Evolutionary conservation across 805 yeast genomes (phyloP).

Genomic region (Hanseniaspora clermontiae): DNA sequence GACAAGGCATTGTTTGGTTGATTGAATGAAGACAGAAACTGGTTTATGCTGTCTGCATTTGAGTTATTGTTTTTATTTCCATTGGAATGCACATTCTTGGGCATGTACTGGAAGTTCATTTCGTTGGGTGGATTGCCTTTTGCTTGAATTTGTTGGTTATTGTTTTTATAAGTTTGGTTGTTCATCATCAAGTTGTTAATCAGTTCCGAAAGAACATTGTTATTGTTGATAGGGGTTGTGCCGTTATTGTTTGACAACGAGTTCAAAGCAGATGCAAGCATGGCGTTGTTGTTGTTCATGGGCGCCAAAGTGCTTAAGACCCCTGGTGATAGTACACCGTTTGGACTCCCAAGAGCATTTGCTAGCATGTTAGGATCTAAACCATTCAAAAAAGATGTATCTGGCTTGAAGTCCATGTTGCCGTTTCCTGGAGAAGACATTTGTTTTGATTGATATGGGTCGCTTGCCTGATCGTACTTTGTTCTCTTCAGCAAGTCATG

Average conservation of each 20-base stretch:
- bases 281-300: not conserved
- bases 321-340: conserved; percentile 17
- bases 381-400: not conserved
- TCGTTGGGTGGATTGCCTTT: not conserved
- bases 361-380: conserved; percentile 13
- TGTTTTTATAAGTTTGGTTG: conserved; percentile 5
- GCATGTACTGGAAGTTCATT: conserved; percentile 8
- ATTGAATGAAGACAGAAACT: not conserved
- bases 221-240: not conserved
- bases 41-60: not conserved
- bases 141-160: conserved; percentile 5
- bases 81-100: not conserved
- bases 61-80: not conserved
- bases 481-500: conserved; percentile 20
- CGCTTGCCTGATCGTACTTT: conserved; percentile 15
- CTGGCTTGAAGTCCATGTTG: not conserved
- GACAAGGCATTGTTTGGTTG: not conserved
- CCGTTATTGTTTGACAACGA: not conserved
- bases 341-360: conserved; percentile 15
- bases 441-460: conserved; percentile 3
- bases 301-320: conserved; percentile 19
- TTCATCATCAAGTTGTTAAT: conserved; percentile 2
- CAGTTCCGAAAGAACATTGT: conserved; percentile 4
- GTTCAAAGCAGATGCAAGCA: conserved; percentile 6
- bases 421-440: not conserved